Base-by-base conservation (phyloP, 2,329 filamentous ascomycete species). In the Aspergillus amoenus region DNA sequence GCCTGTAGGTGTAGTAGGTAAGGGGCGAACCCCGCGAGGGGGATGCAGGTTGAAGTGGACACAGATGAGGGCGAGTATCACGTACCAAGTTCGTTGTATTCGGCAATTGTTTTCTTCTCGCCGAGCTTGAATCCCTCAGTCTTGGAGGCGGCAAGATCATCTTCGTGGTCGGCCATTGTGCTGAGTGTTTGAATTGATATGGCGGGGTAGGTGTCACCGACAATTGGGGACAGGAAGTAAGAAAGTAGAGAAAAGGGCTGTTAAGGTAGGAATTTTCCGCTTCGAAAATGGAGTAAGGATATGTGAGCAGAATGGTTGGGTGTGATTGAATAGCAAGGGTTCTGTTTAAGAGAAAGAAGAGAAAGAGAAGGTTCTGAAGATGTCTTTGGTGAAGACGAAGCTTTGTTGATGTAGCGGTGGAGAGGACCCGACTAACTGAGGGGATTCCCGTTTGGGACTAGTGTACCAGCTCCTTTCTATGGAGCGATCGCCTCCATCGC, bases 41-140 rank as follows among this genome's bases (percentile, higher is more conserved):
- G 24, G 12, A 52, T 39, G 46, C 51, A 41, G n/a, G 21, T 34
- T 27, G 48, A 42, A 45, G 27, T 21, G 41, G 37, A 30, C 30
- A 43, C 22, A 18, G n/a, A 13, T 18, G 27, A 46, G 39, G 24
- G 45, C 44, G 46, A 52, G 37, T 34, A 37, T 47, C 43, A 66
- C 90, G 72, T 82, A 96, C 92, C 94, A 79, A 99, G 89, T 76
- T 96, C 83, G 73, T 93, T 84, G 79, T 97, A 97, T 78, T 97
- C 90, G 64, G 93, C 90, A 72, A 99, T 84, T 68, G 91, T 95
- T 85, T 97, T 96, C 88, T 97, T 97, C 85, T 97, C 91, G 66
- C 91, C 93, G 73, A 97, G 89, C 86, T 95, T 97, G 88, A 97
- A 97, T 74, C 93, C 93, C 79, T 93, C 88, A 65, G 93, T 97